These are phyloP conservation scores for Eryngium alpinum DNA, from an alignment of 140 eudicot species.

Conservation along the genomic window DNA sequence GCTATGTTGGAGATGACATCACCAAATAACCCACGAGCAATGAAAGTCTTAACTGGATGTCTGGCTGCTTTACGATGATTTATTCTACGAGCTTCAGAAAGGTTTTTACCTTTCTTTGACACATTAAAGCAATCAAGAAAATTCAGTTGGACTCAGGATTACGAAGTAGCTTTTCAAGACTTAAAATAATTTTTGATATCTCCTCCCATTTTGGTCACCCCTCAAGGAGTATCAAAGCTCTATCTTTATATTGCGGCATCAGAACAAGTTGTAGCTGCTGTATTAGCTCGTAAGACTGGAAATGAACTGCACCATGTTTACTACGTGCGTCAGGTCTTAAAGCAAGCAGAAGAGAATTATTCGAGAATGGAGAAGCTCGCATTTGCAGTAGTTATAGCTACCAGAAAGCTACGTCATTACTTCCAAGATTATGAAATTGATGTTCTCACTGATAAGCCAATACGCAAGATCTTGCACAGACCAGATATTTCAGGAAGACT, in stretches of 20 bases:
- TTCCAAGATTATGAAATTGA: not conserved
- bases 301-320: not conserved
- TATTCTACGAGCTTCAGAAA: not conserved
- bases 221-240: no score
- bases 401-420: not conserved
- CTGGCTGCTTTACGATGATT: not conserved
- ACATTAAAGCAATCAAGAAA: not conserved
- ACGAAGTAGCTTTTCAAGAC: not conserved
- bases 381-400: not conserved
- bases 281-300: not conserved
- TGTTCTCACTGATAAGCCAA: not conserved
- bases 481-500: not conserved
- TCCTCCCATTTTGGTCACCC: no score
- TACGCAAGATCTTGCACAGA: not conserved
- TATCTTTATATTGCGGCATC: not conserved
- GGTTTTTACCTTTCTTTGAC: not conserved
- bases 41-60: not conserved
- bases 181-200: not conserved
- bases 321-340: not conserved
- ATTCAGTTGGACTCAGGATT: not conserved
- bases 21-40: not conserved
- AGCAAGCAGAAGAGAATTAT: not conserved
- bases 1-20: not conserved
- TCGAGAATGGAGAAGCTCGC: not conserved
- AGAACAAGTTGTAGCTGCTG: not conserved